Base-by-base conservation (phyloP, 306 rosid genomes). In the Corylus heterophylla region DNA sequence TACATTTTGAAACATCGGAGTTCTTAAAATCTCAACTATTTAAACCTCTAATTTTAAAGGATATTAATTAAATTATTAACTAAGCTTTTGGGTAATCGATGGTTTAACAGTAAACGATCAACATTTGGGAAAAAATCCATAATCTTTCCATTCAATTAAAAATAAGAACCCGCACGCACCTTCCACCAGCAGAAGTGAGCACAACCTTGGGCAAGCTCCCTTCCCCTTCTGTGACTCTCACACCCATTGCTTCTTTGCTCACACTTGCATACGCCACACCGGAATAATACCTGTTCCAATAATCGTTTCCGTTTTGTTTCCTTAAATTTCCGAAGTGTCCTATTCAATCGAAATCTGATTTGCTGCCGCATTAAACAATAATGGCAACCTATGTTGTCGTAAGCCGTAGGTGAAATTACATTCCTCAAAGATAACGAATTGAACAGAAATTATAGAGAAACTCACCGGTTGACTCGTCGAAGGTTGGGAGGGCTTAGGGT, bases 191-290 rank as follows among this genome's bases (percentile, higher is more conserved):
- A 58, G 98, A 91, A 76, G 92, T 84, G 64, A 92, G 88, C 39
- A 95, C 92, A 1, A 95, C 90, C 84, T 91, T 95, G 2, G 98
- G 94, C 45, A 95, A 86, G 35, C 88, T 91, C 4, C 93, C 98
- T 54, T 95, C 96, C 1, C 98, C 98, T 79, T 95, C 97, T 14
- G 91, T 87, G 63, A 92, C 20, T 71, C 66, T 82, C 67, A 90
- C 93, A 12, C 97, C 97, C 54, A 82, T 29, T 49, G 70, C 79
- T 77, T 87, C 86, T 79, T 78, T 86, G 81, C 71, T 70, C 76
- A 90, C 69, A 78, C 92, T 92, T 20, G 97, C 97, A 76, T 83
- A 75, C 27, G 90, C 85, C 85, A 90, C 54, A 68, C 94, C 91
- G 27, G 81, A 29, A 42, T 62, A 29, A 42, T 61, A 55, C 85